Base-by-base conservation (phyloP, 75 land plant species). In the Picea glauca region DNA sequence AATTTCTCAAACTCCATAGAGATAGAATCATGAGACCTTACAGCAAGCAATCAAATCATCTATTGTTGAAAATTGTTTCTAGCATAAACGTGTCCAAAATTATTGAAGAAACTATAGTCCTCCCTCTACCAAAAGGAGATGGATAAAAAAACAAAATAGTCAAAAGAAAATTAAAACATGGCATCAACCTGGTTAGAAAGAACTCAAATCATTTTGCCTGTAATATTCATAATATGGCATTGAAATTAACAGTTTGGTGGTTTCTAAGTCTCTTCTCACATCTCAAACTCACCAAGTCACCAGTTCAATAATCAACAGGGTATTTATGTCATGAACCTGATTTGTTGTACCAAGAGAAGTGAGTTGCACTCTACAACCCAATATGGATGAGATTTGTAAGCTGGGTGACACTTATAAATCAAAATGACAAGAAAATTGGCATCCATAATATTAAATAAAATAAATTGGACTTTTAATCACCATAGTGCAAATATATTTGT, bases 11-110 rank as follows among this genome's bases (percentile, higher is more conserved):
- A 43, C 6, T 70, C 21, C 46, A 40, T 1, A 70, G 13, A 23
- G 35, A 64, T 64, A 50, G 12, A 50, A 50, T 50, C 56, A 35
- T 70, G 40, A 70, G 2, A 15, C 18, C 35, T 14, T 35, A 14
- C 20, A 67, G 43, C 74, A 38, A 70, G 74, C 50, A 70, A 70
- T 40, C 56, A 70, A 43, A 21, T 43, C 50, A 43, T 43, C 74
- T n/a, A 70, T 43, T 43, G 54, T 43, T 43, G 14, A 40, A 20
- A 4, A 20, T 20, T 43, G 18, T 43, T 70, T n/a, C 74, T 3
- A 43, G 9, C n/a, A 70, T 38, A 40, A 43, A 11, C 6, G 43
- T 2, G 4, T n/a, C 26, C 9, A 20, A 70, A 35, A 18, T 70
- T 32, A 33, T 43, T n/a, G 12, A 70, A 20, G 43, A 20, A 9